Base-by-base conservation (phyloP, 768 basidiomycete genomes). In the Tremella yokohamensis region DNA sequence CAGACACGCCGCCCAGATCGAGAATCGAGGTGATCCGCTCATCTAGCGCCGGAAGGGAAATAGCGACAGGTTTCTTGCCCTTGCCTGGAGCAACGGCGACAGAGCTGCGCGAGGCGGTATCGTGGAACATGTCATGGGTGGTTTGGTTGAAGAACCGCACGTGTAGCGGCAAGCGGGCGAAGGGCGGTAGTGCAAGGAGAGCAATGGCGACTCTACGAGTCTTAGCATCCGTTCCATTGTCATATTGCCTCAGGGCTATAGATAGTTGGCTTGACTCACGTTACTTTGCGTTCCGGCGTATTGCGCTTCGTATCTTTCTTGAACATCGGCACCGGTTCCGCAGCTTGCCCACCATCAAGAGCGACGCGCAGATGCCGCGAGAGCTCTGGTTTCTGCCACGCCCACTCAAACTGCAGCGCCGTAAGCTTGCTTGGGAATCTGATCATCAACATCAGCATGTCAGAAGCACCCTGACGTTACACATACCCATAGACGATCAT, bases 381-480 rank as follows among this genome's bases (percentile, higher is more conserved):
- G 22, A 82, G 74, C 61, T 85, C 79, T 9, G 87, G 86, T 72
- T 89, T 85, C 72, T 89, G 88, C 88, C 88, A 90, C 19, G 79
- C 78, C 87, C 87, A 89, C 77, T 89, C 87, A 65, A 89, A 89
- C 75, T 79, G 79, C 2, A 79, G 68, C 3, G 89, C 88, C 1
- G 87, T 82, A 73, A 88, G 75, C 71, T 83, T 84, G 56, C 86
- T 87, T 0, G 88, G 87, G 65, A 91, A 90, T 3, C 89, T 75
- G 48, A 48, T 11, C 29, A 11, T 34, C 18, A 42, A 64, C 62
- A 58, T 54, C 44, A 20, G 48, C 22, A 25, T 13, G 18, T 38
- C 29, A n/a, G 9, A 18, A 18, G 12, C 18, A 40, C 39, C 11
- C 15, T 45, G 7, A 6, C 42, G 1, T 37, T 44, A 40, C 11